Conservation (phyloP, 1,284 basidiomycete genomes). For the Mrakiaceae sp. region DNA sequence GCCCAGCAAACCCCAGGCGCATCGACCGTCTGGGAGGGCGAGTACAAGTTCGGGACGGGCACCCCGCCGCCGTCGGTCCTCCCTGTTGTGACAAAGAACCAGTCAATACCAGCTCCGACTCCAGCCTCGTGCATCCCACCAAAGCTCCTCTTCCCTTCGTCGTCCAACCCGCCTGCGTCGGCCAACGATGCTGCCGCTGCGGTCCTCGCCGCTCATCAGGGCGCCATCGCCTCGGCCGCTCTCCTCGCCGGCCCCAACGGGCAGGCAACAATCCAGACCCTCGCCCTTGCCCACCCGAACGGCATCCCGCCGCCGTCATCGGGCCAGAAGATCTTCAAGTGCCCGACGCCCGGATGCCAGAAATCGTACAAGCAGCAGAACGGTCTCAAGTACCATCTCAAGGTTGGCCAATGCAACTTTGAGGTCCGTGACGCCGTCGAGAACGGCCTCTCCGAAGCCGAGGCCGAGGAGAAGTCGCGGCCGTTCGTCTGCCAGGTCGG, state of each 20-base stretch:
- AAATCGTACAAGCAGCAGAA: constrained; percentile 98
- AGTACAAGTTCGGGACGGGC: constrained; percentile 4
- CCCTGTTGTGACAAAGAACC: neutral
- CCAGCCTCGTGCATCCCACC: constrained; percentile 7
- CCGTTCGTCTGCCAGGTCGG: constrained; percentile 82
- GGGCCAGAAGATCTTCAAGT: constrained; percentile 73
- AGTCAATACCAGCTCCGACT: constrained; percentile 23
- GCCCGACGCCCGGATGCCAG: constrained; percentile 93
- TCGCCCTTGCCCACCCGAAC: constrained; percentile 6
- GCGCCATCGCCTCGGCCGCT: constrained; percentile 1
- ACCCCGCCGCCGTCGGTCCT: neutral
- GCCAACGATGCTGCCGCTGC: constrained; percentile 1
- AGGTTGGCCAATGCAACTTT: constrained; percentile 79
- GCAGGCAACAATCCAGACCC: neutral
- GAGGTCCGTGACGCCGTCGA: constrained; percentile 56
- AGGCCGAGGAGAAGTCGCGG: constrained; percentile 64
- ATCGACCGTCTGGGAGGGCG: constrained; percentile 9
- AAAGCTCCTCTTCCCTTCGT: constrained; percentile 8
- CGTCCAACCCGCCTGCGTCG: constrained; percentile 5
- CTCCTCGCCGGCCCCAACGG: too few relatives aligned
- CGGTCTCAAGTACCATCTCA: constrained; percentile 92
- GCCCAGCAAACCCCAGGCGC: neutral
- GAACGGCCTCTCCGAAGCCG: constrained; percentile 64
- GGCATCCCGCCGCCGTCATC: constrained; percentile 13
- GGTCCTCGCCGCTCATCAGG: constrained; percentile 1